Evolutionary conservation across 768 basidiomycete species (phyloP).

Genomic region (Russula emetica): DNA sequence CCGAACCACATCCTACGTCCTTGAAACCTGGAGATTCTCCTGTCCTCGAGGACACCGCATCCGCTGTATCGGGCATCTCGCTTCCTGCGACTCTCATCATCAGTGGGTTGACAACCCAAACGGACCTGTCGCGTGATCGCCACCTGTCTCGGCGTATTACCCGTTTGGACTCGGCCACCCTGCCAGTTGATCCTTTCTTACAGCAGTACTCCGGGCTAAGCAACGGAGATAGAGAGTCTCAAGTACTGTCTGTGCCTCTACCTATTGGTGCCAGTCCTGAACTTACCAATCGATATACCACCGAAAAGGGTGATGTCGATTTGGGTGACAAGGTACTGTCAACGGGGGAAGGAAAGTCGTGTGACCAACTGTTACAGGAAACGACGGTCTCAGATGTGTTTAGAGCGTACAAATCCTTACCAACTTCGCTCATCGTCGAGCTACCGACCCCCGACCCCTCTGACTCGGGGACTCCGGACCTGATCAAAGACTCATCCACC

Average conservation of each 20-base stretch:
- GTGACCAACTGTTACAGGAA: background rate
- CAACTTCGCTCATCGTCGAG: conserved; percentile 13
- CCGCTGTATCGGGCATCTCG: conserved; percentile 22
- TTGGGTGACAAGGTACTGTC: background rate
- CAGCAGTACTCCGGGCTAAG: background rate
- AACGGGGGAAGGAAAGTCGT: background rate
- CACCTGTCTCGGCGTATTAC: conserved; percentile 20
- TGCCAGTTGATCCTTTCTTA: conserved; percentile 14
- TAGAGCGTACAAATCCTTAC: background rate
- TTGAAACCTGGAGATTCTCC: conserved; percentile 12
- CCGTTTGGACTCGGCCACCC: conserved; percentile 26
- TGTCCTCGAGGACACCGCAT: conserved; percentile 16
- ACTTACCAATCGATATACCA: background rate
- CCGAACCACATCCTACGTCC: background rate
- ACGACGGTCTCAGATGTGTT: background rate
- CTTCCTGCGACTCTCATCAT: conserved; percentile 21
- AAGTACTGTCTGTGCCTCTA: conserved; percentile 5
- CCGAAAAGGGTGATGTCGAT: background rate
- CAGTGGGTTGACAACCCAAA: conserved; percentile 9
- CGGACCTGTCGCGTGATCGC: conserved; percentile 14
- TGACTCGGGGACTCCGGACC: conserved; percentile 17
- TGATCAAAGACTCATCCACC: conserved; percentile 16
- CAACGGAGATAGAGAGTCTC: conserved; percentile 1
- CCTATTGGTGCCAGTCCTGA: background rate
- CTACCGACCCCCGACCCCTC: background rate